These are phyloP conservation scores for Grigorovia transvaalensis DNA, from an alignment of 805 yeast genomes.

Conservation along the genomic window DNA sequence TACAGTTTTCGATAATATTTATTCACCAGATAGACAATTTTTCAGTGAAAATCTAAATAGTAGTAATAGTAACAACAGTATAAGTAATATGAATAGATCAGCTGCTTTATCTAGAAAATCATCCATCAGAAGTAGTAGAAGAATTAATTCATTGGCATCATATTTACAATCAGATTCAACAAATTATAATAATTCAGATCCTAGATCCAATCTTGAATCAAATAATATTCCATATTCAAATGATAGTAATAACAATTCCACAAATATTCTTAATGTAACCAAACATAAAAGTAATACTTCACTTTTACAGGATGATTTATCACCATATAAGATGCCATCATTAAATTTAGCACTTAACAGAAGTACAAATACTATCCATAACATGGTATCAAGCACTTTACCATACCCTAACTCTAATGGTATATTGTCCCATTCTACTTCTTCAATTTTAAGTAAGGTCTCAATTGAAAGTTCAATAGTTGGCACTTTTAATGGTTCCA, in stretches of 20 bases:
- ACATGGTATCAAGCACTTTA: background rate
- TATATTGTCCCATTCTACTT: background rate
- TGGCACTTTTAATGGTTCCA: background rate
- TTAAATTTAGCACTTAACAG: background rate
- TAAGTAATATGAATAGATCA: background rate
- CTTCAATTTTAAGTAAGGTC: background rate
- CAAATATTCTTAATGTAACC: background rate
- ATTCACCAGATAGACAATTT: background rate
- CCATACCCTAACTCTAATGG: background rate
- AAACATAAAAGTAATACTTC: background rate
- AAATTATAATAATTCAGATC: background rate
- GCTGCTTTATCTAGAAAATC: background rate
- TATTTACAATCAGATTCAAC: background rate
- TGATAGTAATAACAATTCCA: background rate
- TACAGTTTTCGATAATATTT: background rate
- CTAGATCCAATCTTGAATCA: background rate
- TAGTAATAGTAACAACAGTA: background rate
- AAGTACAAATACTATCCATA: background rate
- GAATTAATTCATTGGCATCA: conserved; percentile 1
- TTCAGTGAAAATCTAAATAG: background rate
- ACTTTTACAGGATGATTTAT: background rate
- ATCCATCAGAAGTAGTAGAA: conserved; percentile 1
- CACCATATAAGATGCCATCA: background rate
- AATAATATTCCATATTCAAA: background rate
- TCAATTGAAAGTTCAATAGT: background rate